A percentile compares a stretch with the other conserved stretches of the same genome.
Conservation (phyloP, 257 asterid genomes). For the Lithospermum erythrorhizon region DNA sequence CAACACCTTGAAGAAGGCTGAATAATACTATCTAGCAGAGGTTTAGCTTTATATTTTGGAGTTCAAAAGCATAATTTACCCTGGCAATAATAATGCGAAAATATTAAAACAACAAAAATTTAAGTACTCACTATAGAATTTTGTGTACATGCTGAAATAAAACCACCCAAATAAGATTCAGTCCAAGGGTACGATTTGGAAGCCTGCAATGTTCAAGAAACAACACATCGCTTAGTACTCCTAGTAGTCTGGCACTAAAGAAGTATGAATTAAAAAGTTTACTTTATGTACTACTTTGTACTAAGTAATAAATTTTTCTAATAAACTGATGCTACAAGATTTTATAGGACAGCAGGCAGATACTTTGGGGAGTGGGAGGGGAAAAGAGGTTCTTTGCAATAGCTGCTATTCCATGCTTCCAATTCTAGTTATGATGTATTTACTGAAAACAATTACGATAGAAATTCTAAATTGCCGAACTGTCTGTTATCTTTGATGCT, state of each 20-base stretch:
- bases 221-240: neutral
- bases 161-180: slow-evolving; percentile 40
- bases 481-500: neutral
- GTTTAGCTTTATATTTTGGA: neutral
- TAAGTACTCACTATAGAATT: slow-evolving; percentile 37
- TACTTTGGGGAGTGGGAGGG: too few relatives aligned
- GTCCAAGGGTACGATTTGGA: slow-evolving; percentile 32
- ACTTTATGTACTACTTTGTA: too few relatives aligned
- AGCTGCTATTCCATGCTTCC: neutral
- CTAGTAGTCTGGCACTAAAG: neutral
- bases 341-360: neutral
- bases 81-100: neutral
- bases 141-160: slow-evolving; percentile 39
- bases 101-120: neutral
- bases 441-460: neutral
- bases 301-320: neutral
- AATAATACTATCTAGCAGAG: neutral
- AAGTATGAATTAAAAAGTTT: too few relatives aligned
- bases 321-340: neutral
- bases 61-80: neutral
- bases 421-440: too few relatives aligned
- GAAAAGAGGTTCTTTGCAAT: too few relatives aligned
- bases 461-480: neutral
- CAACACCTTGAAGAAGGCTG: neutral
- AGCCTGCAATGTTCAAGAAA: slow-evolving; percentile 30